Evolutionary conservation across 345 rosid genomes (phyloP), one percentile per base, ranked within the genome.

Genomic region (Odontarrhena argentea): DNA sequence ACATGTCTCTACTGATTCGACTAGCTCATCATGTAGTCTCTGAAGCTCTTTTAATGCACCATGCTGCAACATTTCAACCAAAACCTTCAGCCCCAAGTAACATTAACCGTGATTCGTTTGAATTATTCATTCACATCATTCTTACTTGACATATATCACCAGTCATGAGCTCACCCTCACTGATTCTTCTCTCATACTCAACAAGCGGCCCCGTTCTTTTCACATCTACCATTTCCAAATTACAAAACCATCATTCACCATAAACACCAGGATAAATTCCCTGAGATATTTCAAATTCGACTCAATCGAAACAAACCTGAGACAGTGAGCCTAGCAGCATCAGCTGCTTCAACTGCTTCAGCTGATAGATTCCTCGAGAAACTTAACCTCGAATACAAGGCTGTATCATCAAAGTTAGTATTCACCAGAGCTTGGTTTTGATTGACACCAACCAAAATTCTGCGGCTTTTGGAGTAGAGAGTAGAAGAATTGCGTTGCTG

Each of bases 81-180:
- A 46, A 55, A 37, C 34, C 66, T 63, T 73, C 12, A 50, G 50
- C 41, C 22, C 6, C 40, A 36, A 51, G 69, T 41, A 62, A 53
- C 63, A n/a, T n/a, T n/a, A n/a, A n/a, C n/a, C n/a, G n/a, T n/a
- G n/a, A n/a, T n/a, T n/a, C n/a, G n/a, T n/a, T n/a, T n/a, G n/a
- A n/a, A n/a, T n/a, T n/a, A n/a, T n/a, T n/a, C n/a, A n/a, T n/a
- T n/a, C n/a, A n/a, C n/a, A n/a, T n/a, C n/a, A n/a, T n/a, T 10
- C 55, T 24, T 75, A 94, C 99, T 88, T 91, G 97, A 75, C 93
- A 87, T 45, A 57, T 59, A 75, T 94, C 99, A 53, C 97, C 97
- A 77, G 87, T 96, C 71, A 83, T 52, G 41, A 94, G 97, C 28
- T 94, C 97, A 51, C 97, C 86, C 0, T 77, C 81, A 44, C 77